Conservation (phyloP, 164 flowering plant genomes). For the Magnolia sinica region DNA sequence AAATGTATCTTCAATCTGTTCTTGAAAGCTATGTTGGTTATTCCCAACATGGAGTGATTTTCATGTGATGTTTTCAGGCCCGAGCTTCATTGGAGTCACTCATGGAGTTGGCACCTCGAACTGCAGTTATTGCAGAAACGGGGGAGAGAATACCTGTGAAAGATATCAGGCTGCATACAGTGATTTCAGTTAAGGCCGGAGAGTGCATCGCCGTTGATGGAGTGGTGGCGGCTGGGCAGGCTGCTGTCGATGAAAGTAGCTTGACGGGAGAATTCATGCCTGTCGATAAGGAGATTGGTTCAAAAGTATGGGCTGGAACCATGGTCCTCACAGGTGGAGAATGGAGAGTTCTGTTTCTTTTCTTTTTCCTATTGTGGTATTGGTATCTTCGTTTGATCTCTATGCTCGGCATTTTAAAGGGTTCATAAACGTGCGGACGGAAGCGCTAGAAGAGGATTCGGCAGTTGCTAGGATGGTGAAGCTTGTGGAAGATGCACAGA, state of each 20-base stretch:
- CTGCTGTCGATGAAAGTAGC: neutral
- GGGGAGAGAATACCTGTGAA: neutral
- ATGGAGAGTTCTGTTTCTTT: neutral
- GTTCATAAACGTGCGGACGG: neutral
- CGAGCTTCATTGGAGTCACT: neutral
- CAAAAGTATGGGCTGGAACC: neutral
- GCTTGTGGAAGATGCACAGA: constrained; percentile 2
- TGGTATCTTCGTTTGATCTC: neutral
- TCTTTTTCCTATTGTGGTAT: neutral
- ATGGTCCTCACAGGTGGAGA: neutral
- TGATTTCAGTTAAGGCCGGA: neutral
- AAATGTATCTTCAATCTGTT: neutral
- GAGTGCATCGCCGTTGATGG: neutral
- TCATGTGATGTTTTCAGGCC: neutral
- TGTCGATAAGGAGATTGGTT: neutral
- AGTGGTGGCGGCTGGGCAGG: neutral
- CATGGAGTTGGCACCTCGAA: neutral
- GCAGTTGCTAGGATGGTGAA: neutral
- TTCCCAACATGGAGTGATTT: neutral
- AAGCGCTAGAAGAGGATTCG: neutral
- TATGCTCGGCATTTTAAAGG: neutral
- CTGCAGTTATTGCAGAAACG: neutral
- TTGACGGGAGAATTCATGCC: neutral
- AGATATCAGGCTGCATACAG: neutral
- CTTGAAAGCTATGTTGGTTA: neutral